Evolutionary conservation across 148 eudicot species (phyloP).

Genomic region (Fallopia convolvulus): DNA sequence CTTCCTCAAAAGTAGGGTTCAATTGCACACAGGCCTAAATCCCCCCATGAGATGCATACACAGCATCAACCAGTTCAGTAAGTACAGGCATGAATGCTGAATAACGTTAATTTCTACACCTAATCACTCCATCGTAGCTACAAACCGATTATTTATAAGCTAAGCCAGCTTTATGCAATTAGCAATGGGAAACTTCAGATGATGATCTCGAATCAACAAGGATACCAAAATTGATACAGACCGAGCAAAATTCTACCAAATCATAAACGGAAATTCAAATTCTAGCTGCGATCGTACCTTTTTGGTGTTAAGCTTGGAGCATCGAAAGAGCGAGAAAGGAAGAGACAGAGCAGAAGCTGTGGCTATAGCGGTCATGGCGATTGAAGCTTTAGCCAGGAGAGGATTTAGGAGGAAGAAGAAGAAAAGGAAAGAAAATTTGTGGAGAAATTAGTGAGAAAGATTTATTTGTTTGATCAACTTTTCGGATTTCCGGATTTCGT

Average conservation of each 20-base stretch:
- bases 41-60: neutral
- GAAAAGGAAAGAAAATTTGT: neutral
- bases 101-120: neutral
- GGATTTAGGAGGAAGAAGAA: constrained; percentile 6
- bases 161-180: neutral
- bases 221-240: neutral
- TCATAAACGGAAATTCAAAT: neutral
- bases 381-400: constrained; percentile 14
- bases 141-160: neutral
- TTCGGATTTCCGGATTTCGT: constrained; percentile 14
- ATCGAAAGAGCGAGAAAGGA: constrained; percentile 42
- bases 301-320: constrained; percentile 34
- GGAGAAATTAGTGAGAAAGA: constrained; percentile 12
- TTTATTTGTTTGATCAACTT: neutral
- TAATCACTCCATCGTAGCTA: neutral
- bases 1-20: neutral
- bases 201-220: neutral
- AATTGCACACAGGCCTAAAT: neutral
- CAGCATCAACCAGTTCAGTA: neutral
- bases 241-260: neutral
- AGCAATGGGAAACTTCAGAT: neutral
- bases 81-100: neutral
- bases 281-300: constrained; percentile 29
- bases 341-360: constrained; percentile 65
- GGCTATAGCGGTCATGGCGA: constrained; percentile 61